Conservation (phyloP, 2,329 filamentous ascomycete species). For the Monosporascus cannonballus region DNA sequence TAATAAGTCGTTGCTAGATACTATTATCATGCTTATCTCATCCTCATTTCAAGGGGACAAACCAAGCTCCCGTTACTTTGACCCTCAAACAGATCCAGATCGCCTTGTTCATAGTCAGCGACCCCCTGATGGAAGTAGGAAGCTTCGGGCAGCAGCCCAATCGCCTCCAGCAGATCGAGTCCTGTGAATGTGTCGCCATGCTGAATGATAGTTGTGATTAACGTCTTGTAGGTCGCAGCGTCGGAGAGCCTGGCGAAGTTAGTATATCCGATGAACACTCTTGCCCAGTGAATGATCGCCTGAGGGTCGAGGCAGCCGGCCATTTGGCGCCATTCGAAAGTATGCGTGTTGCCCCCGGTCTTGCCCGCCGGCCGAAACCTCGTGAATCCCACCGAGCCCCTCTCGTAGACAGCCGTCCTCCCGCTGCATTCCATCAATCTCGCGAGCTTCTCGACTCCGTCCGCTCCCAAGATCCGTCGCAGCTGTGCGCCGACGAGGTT, state of each 20-base stretch:
- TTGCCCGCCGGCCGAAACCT: slow-evolving; percentile 12
- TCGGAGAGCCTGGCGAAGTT: slow-evolving; percentile 13
- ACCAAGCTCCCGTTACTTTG: slow-evolving; percentile 1
- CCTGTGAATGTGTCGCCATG: neutral
- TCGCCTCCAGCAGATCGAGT: slow-evolving; percentile 5
- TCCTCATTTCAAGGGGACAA: neutral
- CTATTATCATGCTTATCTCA: no score
- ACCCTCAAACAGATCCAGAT: slow-evolving; percentile 4
- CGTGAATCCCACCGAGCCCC: slow-evolving; percentile 14
- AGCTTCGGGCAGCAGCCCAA: slow-evolving; percentile 6
- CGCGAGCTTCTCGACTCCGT: slow-evolving; percentile 10
- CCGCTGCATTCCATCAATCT: slow-evolving; percentile 5
- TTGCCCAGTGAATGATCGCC: slow-evolving; percentile 15
- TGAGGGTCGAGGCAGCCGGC: slow-evolving; percentile 14
- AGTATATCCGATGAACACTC: slow-evolving; percentile 12
- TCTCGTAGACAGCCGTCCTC: neutral
- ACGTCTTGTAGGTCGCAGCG: slow-evolving; percentile 5
- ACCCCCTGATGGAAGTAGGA: slow-evolving; percentile 3
- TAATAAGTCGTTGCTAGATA: no score
- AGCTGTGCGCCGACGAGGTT: slow-evolving; percentile 2
- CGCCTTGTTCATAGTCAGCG: neutral
- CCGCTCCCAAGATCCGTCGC: slow-evolving; percentile 12
- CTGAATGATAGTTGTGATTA: neutral
- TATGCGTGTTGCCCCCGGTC: slow-evolving; percentile 17
- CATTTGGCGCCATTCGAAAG: slow-evolving; percentile 23